Base-by-base conservation (phyloP, 2,329 filamentous ascomycete species). In the Colletotrichum sublineola region DNA sequence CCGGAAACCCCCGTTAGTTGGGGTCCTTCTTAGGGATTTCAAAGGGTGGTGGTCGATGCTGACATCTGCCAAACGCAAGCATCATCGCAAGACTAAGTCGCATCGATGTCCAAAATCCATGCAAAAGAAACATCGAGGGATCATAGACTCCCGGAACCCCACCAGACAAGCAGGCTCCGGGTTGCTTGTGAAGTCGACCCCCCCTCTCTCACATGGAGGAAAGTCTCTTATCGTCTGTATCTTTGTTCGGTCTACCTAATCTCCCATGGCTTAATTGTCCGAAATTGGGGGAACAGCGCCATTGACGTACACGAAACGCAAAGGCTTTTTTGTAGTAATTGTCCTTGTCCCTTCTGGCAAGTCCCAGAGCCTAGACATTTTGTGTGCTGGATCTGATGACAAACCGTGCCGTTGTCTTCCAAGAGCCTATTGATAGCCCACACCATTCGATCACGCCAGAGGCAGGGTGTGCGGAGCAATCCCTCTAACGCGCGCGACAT, bases 381-480 rank as follows among this genome's bases (percentile, higher is more conserved):
- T 60, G 24, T 44, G 66, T 31, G 40, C n/a, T 60, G 31, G 60
- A 69, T 69, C 69, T 73, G 71, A 71, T 73, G 67, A 73, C 71
- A 56, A 73, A 73, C 67, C 62, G 60, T 72, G 53, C 57, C 38
- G 8, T 38, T 20, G 42, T 14, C 31, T n/a, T 9, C 57, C 29
- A 55, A 57, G 48, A 58, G 40, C 71, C 66, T 24, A 72, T 48
- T 69, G 46, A 69, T 46, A 36, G 60, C 66, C 38, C 69, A 48
- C n/a, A 48, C n/a, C 33, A 33, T 42, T 64, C 71, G 64, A 75
- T 75, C 73, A 75, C 73, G 73, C 71, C 71, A 74, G 73, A 74
- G 67, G 56, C 68, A 64, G 63, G 67, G 67, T 62, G 48, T 63
- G 64, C 71, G 62, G 67, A 57, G 61, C 65, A 65, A 74, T 74